Conservation (phyloP, 1,284 basidiomycete species). For the Irpex rosettiformis region DNA sequence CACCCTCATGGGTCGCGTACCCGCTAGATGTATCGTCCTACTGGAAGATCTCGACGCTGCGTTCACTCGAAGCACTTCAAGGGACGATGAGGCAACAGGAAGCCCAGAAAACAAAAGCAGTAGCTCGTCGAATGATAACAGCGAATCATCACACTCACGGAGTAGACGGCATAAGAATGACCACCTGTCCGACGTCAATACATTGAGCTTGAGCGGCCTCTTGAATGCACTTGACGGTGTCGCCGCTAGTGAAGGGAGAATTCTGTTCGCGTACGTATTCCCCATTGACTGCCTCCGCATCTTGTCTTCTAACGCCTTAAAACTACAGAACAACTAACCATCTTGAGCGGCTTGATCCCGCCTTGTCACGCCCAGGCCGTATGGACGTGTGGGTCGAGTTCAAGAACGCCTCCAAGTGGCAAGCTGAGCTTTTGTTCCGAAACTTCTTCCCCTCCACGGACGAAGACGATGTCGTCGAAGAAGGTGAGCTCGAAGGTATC, state of each 20-base stretch:
- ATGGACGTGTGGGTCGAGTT: constrained; percentile 92
- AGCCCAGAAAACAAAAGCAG: constrained; percentile 38
- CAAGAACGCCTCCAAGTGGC: constrained; percentile 78
- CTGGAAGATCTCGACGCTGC: constrained; percentile 84
- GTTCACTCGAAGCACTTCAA: constrained; percentile 67
- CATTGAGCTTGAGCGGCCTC: constrained; percentile 74
- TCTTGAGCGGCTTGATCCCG: constrained; percentile 79
- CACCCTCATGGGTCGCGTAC: constrained; percentile 78
- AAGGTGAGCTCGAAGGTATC: constrained; percentile 47
- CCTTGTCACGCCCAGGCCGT: constrained; percentile 79
- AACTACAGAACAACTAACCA: constrained; percentile 71
- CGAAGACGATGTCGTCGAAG: constrained; percentile 37
- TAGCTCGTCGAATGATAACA: constrained; percentile 28
- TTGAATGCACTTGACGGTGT: constrained; percentile 85
- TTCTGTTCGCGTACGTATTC: constrained; percentile 72
- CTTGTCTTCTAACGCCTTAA: not conserved
- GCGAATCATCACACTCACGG: constrained; percentile 29
- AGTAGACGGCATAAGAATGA: constrained; percentile 50
- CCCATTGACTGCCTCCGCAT: not conserved
- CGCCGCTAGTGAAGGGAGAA: constrained; percentile 78
- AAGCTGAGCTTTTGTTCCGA: constrained; percentile 77
- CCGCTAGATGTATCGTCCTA: constrained; percentile 77
- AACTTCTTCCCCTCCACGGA: constrained; percentile 82
- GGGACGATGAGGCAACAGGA: constrained; percentile 48
- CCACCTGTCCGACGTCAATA: constrained; percentile 71